Base-by-base conservation (phyloP, 805 yeast species). In the Lipomyces kockii region DNA sequence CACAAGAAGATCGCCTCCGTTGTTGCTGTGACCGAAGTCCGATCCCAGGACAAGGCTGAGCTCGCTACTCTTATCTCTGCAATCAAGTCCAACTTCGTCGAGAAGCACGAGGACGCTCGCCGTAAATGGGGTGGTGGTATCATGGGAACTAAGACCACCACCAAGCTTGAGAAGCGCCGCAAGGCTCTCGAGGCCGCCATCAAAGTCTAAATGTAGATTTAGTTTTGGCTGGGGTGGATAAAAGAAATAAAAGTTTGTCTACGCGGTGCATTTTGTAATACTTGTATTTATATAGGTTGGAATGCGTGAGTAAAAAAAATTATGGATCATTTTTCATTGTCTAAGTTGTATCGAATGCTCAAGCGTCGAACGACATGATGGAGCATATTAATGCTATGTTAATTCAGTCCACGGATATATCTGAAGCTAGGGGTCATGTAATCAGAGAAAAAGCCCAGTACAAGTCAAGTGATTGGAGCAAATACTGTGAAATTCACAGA, bases 41-140 rank as follows among this genome's bases (percentile, higher is more conserved):
- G 85, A 80, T 83, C 97, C 72, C 98, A 91, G 83, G 98, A 94
- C 83, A 95, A 92, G 85, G 87, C 97, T 80, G 92, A 91, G 80
- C 88, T 94, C 78, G 93, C 98, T 76, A 90, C 91, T 82, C 87
- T 94, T 79, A 87, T 95, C 76, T 89, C 97, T 68, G 89, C 98
- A 79, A 87, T 94, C 83, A 88, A 92, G 85, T 89, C 97, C 76
- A 92, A 92, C 95, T 94, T 89, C 84, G 82, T 83, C 78, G 97
- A 91, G 81, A 91, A 92, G 85, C 91, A 89, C 90, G 98, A 94
- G 80, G 98, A 95, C 78, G 80, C 86, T 81, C 94, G 96, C 88
- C 92, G 91, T 86, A 97, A 92, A 89, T 94, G 99, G 99, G 98
- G 98, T 87, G 99, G 99, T 87, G 99, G 99, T 87, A 81, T 92